Evolutionary conservation across 805 yeast species (phyloP), one percentile per base, ranked within the genome.

Genomic region (Candida ipomoeae): DNA sequence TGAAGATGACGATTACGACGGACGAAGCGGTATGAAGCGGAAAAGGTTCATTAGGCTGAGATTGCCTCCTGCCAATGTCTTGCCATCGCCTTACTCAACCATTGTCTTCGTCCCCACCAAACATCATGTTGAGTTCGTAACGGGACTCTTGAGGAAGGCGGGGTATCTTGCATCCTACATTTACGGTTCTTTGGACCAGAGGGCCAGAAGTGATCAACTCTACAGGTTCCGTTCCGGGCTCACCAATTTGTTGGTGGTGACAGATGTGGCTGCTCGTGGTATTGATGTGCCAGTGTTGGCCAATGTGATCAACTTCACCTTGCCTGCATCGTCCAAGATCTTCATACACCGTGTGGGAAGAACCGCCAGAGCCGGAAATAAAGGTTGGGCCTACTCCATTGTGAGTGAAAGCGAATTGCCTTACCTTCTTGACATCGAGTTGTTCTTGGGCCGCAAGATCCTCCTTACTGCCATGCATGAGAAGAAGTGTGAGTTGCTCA

Each of bases 241-340:
- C 42, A 83, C 97, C 4, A 82, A 87, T 31, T 66, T 94, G n/a
- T 69, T 94, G 65, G 97, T 94, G 8, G 99, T 94, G 49, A 94
- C 99, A 1, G 99, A 94, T 75, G 98, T 89, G 56, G 96, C 96
- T 23, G 99, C 99, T 1, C 85, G 99, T 75, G 99, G 99, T 83
- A 90, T 94, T 54, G 99, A 95, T 81, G 89, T 94, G 57, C 99
- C 99, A 0, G 84, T 94, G 50, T 79, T 94, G 63, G 96, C 98
- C 6, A 91, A 95, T 63, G 99, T 94, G 48, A 79, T 94, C 58
- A 94, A 94, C 67, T 94, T 81, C 68, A 83, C 96, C 1, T 75
- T 94, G 53, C 98, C 98, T 10, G 86, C 89, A 1, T 85, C 95
- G 1, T 89, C 97, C 3, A 94, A 95, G 68, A 87, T 92, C 52